These are phyloP conservation scores for Withania somnifera DNA, from an alignment of 305 asterid species.

Conservation along the genomic window DNA sequence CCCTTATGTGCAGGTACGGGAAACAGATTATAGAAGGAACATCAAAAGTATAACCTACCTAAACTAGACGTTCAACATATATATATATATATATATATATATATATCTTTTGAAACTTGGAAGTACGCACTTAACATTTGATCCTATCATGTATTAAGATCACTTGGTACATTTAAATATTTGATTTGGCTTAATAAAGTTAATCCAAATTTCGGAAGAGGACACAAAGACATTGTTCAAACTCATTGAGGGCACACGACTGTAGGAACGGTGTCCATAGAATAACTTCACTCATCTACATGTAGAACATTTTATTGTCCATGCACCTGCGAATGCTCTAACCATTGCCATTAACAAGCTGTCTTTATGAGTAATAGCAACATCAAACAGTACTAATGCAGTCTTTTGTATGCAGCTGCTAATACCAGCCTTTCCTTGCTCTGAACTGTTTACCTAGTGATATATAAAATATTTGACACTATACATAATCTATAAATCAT, in stretches of 20 bases:
- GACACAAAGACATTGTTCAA: neutral
- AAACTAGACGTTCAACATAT: neutral
- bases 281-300: neutral
- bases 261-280: neutral
- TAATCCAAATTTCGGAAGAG: neutral
- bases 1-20: neutral
- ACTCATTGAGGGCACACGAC: neutral
- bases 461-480: neutral
- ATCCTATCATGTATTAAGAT: neutral
- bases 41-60: neutral
- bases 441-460: neutral
- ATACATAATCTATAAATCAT: neutral
- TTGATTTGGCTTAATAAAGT: neutral
- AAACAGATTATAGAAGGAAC: neutral
- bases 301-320: neutral
- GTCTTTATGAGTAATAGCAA: neutral
- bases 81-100: no score
- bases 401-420: neutral
- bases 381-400: neutral
- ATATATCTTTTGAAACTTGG: neutral
- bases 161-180: neutral
- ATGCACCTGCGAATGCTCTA: neutral
- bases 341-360: neutral
- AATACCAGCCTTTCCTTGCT: neutral
- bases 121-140: neutral